Evolutionary conservation across 1,284 basidiomycete genomes (phyloP), one percentile per base, ranked within the genome.

Genomic region (Erythrobasidium hasegawianum): DNA sequence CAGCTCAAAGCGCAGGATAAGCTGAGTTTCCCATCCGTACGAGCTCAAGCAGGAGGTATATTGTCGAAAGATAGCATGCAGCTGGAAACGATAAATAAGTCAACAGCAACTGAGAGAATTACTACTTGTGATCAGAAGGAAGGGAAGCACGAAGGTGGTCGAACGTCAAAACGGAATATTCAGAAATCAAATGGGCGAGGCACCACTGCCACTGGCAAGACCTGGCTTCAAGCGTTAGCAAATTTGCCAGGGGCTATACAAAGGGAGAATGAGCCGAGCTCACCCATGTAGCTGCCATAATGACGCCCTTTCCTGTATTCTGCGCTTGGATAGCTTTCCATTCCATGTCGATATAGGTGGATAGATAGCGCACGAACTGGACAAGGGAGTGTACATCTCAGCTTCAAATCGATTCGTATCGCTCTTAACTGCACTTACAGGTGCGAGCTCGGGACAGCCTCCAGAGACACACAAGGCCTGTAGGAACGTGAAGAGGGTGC

Each of bases 211-310:
- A 67, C 58, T 14, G 64, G 64, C 14, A 67, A 40, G 56, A 67
- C 62, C 62, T 64, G 22, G 24, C n/a, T 22, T n/a, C 22, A 13
- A n/a, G 13, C 11, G 29, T 24, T 24, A 24, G 16, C 4, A 2
- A 52, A 40, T 22, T 33, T 10, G 13, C 13, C 13, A 11, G n/a
- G n/a, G n/a, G n/a, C n/a, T n/a, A 57, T 20, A 27, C 26, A 8
- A 38, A 40, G 20, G 11, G 14, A 54, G 57, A 16, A 1, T 2
- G 3, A 13, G 38, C 57, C 29, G n/a, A 59, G n/a, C n/a, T n/a
- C n/a, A n/a, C 67, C 74, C 74, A 75, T n/a, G 74, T 75, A 5
- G 74, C 74, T 7, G 74, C 74, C n/a, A 75, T 49, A 1, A 75
- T 71, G 16, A 74, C 73, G 16, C 74, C 74, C 11, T 68, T 49